Conservation (phyloP, 495 filamentous ascomycete species). For the Articulospora tetracladia region DNA sequence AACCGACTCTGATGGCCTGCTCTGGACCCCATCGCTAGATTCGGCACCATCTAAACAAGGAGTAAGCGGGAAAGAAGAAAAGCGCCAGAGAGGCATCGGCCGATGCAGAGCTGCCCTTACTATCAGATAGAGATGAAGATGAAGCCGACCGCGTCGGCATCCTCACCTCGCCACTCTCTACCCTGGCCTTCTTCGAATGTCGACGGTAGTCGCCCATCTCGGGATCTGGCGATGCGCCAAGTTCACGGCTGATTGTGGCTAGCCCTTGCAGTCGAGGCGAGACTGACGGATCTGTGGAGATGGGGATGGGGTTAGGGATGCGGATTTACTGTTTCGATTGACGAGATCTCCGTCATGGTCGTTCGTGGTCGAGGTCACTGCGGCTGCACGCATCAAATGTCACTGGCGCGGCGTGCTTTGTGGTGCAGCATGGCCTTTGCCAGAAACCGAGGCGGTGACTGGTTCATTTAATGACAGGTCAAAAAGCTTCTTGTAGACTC, state of each 20-base stretch:
- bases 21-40: not conserved
- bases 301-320: too few relatives aligned
- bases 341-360: too few relatives aligned
- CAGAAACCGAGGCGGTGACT: not conserved
- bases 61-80: not conserved
- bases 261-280: too few relatives aligned
- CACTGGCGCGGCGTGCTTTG: not conserved
- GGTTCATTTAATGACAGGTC: not conserved
- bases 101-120: not conserved
- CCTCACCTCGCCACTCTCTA: not conserved
- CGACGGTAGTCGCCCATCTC: not conserved
- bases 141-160: not conserved
- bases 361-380: too few relatives aligned
- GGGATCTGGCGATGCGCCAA: too few relatives aligned
- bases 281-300: not conserved
- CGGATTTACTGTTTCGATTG: too few relatives aligned
- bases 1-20: not conserved
- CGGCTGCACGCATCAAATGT: too few relatives aligned
- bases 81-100: not conserved
- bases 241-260: too few relatives aligned
- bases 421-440: not conserved
- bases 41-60: not conserved
- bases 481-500: not conserved
- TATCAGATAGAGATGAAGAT: not conserved
- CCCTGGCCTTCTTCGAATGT: not conserved